Conservation (phyloP, 176 grass and related monocot species). For the Hyparrhenia diplandra region DNA sequence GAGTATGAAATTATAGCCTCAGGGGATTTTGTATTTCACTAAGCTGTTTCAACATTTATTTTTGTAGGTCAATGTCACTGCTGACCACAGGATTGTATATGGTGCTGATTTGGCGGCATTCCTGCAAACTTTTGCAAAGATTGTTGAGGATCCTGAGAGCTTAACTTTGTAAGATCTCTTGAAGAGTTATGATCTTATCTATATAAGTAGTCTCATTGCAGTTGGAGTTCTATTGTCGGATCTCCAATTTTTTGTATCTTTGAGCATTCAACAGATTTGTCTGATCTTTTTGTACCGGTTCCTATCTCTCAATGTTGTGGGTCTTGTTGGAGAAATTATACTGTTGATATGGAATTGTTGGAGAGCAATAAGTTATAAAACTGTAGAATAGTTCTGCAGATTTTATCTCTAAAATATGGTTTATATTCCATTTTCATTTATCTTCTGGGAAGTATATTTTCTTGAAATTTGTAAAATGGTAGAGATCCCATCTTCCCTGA, state of each 20-base stretch:
- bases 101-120: constrained; percentile 98
- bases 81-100: constrained; percentile 94
- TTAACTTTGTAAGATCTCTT: constrained; percentile 72
- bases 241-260: constrained; percentile 29
- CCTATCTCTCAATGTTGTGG: constrained; percentile 14
- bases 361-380: constrained; percentile 30
- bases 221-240: constrained; percentile 10
- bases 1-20: background rate
- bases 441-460: background rate
- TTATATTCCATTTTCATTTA: background rate
- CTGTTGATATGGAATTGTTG: constrained; percentile 30
- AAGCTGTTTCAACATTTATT: constrained; percentile 2
- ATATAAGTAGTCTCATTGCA: constrained; percentile 27
- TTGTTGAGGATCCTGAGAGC: constrained; percentile 82
- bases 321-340: constrained; percentile 10
- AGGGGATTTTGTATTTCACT: background rate
- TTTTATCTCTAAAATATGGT: background rate
- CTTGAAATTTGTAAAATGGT: background rate
- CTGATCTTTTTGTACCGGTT: constrained; percentile 17
- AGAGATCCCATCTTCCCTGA: background rate
- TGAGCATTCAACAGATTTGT: background rate
- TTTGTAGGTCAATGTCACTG: constrained; percentile 91
- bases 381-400: constrained; percentile 32
- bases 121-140: constrained; percentile 87
- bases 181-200: constrained; percentile 20